A percentile compares a stretch with the other conserved stretches of the same genome.
Conservation (phyloP, 2,329 filamentous ascomycete genomes). For the Calonectria montana region DNA sequence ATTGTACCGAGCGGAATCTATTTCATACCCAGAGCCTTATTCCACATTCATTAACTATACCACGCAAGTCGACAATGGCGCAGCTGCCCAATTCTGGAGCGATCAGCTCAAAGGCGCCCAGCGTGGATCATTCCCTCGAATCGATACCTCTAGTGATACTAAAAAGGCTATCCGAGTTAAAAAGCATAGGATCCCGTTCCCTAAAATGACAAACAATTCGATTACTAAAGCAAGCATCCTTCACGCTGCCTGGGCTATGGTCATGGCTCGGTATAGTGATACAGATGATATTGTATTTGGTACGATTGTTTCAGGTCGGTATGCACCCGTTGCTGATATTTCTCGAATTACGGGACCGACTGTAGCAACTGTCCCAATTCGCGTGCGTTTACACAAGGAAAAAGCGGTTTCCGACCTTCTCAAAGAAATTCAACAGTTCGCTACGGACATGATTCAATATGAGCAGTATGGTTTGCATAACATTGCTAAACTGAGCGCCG, state of each 20-base stretch:
- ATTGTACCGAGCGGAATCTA: not conserved
- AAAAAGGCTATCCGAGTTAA: conserved; percentile 49
- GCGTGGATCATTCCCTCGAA: not conserved
- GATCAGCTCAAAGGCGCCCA: conserved; percentile 1
- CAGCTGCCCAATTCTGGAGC: not conserved
- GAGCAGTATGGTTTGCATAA: conserved; percentile 36
- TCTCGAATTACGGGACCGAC: conserved; percentile 40
- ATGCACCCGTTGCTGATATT: conserved; percentile 31
- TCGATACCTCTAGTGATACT: not conserved
- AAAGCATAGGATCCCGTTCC: conserved; percentile 56
- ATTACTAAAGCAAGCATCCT: conserved; percentile 28
- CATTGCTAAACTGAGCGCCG: conserved; percentile 31
- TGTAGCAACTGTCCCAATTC: conserved; percentile 56
- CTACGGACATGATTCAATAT: conserved; percentile 28
- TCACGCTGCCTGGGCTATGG: conserved; percentile 59
- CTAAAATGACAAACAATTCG: not conserved
- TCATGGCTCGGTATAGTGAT: conserved; percentile 62
- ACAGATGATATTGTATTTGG: conserved; percentile 55
- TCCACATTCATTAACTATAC: conserved; percentile 13
- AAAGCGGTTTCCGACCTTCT: conserved; percentile 21
- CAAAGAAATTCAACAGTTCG: conserved; percentile 21
- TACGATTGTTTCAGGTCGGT: conserved; percentile 54
- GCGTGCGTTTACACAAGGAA: conserved; percentile 48
- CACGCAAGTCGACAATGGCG: not conserved
- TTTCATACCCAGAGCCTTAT: not conserved